Base-by-base conservation (phyloP, 495 filamentous ascomycete genomes). In the Daldinia grandis region DNA sequence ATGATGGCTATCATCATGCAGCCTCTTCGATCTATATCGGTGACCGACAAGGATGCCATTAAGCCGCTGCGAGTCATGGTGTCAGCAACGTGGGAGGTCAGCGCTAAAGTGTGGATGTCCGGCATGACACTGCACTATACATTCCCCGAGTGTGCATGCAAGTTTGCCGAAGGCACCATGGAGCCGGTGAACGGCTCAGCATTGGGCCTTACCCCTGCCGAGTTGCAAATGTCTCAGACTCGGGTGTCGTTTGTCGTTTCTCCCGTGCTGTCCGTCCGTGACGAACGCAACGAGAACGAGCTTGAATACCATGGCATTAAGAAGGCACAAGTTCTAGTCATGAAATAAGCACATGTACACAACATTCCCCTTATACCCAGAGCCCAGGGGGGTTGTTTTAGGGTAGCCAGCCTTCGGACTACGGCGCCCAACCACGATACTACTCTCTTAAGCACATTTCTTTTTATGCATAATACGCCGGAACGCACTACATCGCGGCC, bases 181-280 rank as follows among this genome's bases (percentile, higher is more conserved):
- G 59, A 73, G n/a, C 75, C 75, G 0, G 31, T 73, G 28, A 79
- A 81, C 27, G 64, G 44, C 1, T 15, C 17, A 47, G 3, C 63
- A 59, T 8, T 76, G 3, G 51, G 62, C 9, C 19, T n/a, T 4
- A 57, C 58, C n/a, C 56, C 70, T 7, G 42, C 71, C 14, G 73
- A 76, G n/a, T 57, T 80, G 4, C 76, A 80, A 58, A 51, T 62
- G 15, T 55, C 61, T 5, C 80, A 81, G 33, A 53, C 62, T 19
- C 73, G 78, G 0, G 60, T 82, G 14, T 77, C 75, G 3, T 76
- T 82, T 5, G 76, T 80, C 19, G 68, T 81, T 21, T 76, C 75
- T 1, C 80, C 80, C 0, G 65, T 74, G 3, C 68, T 80, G 25
- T 76, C 76, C 1, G 42, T 81, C n/a, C 75, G 80, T 5, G 78